Evolutionary conservation across 257 asterid genomes (phyloP).

Genomic region (Ophiorrhiza pumila): DNA sequence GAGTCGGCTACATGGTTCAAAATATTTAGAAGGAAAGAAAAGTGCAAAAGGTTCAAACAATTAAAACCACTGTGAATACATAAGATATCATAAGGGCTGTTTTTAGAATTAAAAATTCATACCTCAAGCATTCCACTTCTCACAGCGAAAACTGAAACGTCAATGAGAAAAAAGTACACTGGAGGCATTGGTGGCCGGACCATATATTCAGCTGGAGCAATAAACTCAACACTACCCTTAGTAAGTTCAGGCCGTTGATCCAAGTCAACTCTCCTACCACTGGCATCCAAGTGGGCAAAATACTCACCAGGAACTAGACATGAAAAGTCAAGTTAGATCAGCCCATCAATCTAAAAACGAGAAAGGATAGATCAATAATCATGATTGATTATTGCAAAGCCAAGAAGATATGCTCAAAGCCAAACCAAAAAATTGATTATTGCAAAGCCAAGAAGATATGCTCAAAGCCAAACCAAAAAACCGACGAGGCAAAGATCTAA

Average conservation of each 20-base stretch:
- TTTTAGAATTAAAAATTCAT: constrained; percentile 18
- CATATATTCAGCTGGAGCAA: constrained; percentile 97
- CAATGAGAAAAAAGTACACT: constrained; percentile 79
- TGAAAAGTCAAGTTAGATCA: constrained; percentile 28
- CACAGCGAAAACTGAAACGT: constrained; percentile 84
- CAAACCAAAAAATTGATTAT: neutral
- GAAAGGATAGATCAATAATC: neutral
- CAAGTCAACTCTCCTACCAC: constrained; percentile 79
- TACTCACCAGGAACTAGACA: constrained; percentile 83
- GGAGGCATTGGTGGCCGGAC: constrained; percentile 74
- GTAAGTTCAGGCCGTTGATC: constrained; percentile 91
- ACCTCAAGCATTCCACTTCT: constrained; percentile 96
- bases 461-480: neutral
- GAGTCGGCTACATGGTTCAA: neutral
- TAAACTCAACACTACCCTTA: constrained; percentile 85
- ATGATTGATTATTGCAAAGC: neutral
- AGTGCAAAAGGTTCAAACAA: neutral
- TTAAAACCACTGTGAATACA: neutral
- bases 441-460: neutral
- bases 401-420: neutral
- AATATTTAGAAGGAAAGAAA: neutral
- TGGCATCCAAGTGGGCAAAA: constrained; percentile 77
- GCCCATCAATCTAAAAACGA: constrained; percentile 13
- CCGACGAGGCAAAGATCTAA: neutral
- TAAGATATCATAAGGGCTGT: neutral